Base-by-base conservation (phyloP, 2,329 filamentous ascomycete species). In the Corniculantispora saksenae region DNA sequence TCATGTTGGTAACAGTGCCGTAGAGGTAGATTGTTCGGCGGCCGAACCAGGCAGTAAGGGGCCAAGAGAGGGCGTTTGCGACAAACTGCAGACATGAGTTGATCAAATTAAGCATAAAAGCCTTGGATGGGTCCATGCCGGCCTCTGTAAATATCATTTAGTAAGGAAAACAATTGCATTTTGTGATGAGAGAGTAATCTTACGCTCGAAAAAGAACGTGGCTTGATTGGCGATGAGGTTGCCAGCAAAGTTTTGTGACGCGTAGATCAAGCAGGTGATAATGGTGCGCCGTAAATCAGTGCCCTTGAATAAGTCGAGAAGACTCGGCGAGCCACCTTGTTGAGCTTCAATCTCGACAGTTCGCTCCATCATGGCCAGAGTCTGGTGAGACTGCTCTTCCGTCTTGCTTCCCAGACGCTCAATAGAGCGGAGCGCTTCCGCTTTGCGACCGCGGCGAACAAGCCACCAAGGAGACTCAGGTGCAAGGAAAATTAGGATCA, bases 181-280 rank as follows among this genome's bases (percentile, higher is more conserved):
- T 10, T 40, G 13, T 13, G 40, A 29, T 17, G 17, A 19, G 3
- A 32, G 10, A 1, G 13, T 71, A 13, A 73, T 13, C 69, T 74
- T 62, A 76, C 76, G 76, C 66, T 80, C 72, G 59, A 88, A 88
- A 75, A 88, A 88, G 74, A 83, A 88, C 57, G 84, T 83, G 5
- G 85, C 84, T 71, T 88, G 85, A 72, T 88, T 87, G 70, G 85
- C 85, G 68, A 88, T 87, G 50, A 87, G 71, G 71, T 87, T 88
- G 71, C 86, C 85, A 1, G 85, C 84, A 56, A 88, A 76, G 70
- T 87, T 87, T 74, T 87, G 85, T 23, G 85, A 81, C 1, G 83
- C 83, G 74, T 87, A 87, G 9, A 87, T 81, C 79, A 81, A 76
- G 70, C 83, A 86, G 4, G 84, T 82, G 66, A 87, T 87, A 60